Base-by-base conservation (phyloP, 1,139 yeast genomes). In the Zygosaccharomyces pseudobailii region DNA sequence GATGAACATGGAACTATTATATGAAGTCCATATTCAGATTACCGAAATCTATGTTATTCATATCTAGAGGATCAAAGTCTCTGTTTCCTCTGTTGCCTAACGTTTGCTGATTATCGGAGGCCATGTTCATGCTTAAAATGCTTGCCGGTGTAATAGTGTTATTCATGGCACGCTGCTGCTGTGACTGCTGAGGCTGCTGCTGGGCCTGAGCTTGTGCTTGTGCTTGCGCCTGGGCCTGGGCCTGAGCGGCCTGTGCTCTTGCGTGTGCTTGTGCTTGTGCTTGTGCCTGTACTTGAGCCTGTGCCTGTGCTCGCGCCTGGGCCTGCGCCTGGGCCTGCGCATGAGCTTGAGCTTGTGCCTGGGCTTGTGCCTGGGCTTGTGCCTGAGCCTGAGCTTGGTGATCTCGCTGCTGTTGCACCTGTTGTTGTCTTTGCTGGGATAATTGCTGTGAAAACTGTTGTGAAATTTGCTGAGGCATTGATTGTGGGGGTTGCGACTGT, bases 1-100 rank as follows among this genome's bases (percentile, higher is more conserved):
- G 32, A 23, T 38, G 8, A 31, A 8, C 25, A 6, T n/a, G 25
- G 10, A 19, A 6, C 19, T 28, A 27, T 49, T 47, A 58, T 35
- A 62, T 42, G 51, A 63, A 62, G 40, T 63, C 67, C 63, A 64
- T 57, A 46, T 60, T 62, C 24, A 62, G 50, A 36, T 53, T 55
- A 27, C 57, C 54, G 10, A 62, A 54, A 40, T 62, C 68, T 21
- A 64, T 44, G 41, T 55, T 57, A 44, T 57, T 58, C 20, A 62
- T 47, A 40, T 59, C 65, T 8, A 59, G 46, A 7, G 53, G 48
- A 45, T 70, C 43, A 55, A 66, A 44, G 56, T 73, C 45, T 61
- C 45, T 54, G 37, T 33, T 43, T 19, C 28, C 40, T 31, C 28
- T 43, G 36, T 31, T 40, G 27, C 48, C 33, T 30, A 21, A 58